A percentile compares a stretch with the other conserved stretches of the same genome.
Conservation (phyloP, 495 filamentous ascomycete species). For the Neurospora sp. region DNA sequence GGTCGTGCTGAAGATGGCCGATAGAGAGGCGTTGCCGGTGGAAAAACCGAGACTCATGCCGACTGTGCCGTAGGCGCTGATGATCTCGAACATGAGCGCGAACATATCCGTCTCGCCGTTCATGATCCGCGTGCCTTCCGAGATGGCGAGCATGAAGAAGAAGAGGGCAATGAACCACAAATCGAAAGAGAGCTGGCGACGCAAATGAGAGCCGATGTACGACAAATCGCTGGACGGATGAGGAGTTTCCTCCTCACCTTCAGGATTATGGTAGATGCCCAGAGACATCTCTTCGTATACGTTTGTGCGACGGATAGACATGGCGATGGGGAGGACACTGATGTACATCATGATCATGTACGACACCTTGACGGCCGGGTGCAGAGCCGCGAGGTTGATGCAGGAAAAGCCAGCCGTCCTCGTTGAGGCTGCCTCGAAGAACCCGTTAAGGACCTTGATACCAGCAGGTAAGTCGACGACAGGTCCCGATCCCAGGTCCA, state of each 20-base stretch:
- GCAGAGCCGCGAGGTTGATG: constrained; percentile 63
- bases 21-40: constrained; percentile 63
- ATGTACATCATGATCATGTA: constrained; percentile 99
- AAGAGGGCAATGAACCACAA: constrained; percentile 90
- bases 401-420: constrained; percentile 81
- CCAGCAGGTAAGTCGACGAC: constrained; percentile 54
- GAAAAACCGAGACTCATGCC: constrained; percentile 81
- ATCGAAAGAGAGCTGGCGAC: constrained; percentile 85
- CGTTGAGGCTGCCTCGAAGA: constrained; percentile 81
- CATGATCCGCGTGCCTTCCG: constrained; percentile 54
- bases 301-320: constrained; percentile 85
- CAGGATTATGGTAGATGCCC: constrained; percentile 53
- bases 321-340: constrained; percentile 90
- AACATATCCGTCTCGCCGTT: constrained; percentile 51
- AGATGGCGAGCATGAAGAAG: constrained; percentile 76
- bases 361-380: constrained; percentile 87
- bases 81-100: constrained; percentile 76
- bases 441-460: constrained; percentile 65
- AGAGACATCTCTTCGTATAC: constrained; percentile 94
- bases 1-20: constrained; percentile 61
- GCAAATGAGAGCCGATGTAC: constrained; percentile 81
- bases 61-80: constrained; percentile 91
- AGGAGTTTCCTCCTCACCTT: constrained; percentile 27
- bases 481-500: constrained; percentile 64
- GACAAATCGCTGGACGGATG: constrained; percentile 41